Conservation (phyloP, 352 stramenopile species). For the Globisporangium acanthophoron region DNA sequence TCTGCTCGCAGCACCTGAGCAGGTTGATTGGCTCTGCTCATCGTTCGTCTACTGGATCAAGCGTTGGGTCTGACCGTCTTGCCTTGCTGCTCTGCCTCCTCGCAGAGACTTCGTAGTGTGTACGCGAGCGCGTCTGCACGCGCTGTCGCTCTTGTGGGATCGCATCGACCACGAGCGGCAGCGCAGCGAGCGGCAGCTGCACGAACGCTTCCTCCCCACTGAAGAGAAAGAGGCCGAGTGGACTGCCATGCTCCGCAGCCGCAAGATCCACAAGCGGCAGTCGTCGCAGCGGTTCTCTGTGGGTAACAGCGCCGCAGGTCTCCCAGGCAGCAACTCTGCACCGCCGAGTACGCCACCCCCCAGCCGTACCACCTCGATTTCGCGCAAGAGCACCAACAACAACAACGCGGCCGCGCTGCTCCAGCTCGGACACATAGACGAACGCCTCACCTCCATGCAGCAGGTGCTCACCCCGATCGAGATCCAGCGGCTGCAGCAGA, state of each 20-base stretch:
- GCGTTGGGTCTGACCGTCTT: not conserved
- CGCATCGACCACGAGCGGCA: constrained; percentile 59
- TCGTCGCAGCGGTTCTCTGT: not conserved
- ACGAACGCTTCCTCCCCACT: constrained; percentile 21
- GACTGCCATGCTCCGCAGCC: constrained; percentile 10
- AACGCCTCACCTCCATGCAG: constrained; percentile 65
- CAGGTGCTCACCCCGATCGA: constrained; percentile 74
- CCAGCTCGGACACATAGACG: constrained; percentile 49
- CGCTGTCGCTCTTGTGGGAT: constrained; percentile 63
- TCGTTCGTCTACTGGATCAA: not conserved
- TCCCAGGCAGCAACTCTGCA: not conserved
- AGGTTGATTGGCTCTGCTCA: constrained; percentile 10
- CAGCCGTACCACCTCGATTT: not conserved
- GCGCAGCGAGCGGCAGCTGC: constrained; percentile 40
- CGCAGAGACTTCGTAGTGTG: constrained; percentile 41
- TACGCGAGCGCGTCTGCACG: constrained; percentile 44
- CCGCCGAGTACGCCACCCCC: constrained; percentile 1
- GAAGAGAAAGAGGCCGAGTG: constrained; percentile 36
- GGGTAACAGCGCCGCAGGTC: constrained; percentile 2
- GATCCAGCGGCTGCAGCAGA: constrained; percentile 64
- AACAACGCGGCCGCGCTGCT: constrained; percentile 16
- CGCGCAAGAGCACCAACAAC: constrained; percentile 3
- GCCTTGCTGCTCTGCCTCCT: not conserved
- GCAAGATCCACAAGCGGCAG: constrained; percentile 8
- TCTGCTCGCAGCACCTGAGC: constrained; percentile 51